Conservation (phyloP, 73 alveolate genomes). For the Blepharisma stoltei region DNA sequence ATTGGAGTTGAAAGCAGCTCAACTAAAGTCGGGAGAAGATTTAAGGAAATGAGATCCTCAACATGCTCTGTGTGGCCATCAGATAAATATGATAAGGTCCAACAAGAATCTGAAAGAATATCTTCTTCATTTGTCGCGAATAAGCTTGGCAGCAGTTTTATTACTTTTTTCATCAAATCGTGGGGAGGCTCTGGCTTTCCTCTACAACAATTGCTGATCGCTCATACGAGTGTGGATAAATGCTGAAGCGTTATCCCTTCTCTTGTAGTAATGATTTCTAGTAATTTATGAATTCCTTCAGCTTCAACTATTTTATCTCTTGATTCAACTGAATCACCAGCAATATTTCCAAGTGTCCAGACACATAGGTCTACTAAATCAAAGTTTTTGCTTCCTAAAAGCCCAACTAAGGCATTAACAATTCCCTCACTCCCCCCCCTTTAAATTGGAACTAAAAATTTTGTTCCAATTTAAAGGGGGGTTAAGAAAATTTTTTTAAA, state of each 20-base stretch:
- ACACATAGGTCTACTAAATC: constrained; percentile 87
- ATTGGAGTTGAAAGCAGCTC: constrained; percentile 63
- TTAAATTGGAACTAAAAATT: no score
- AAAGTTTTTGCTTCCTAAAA: constrained; percentile 64
- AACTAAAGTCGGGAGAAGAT: constrained; percentile 70
- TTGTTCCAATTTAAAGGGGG: no score
- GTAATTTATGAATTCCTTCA: constrained; percentile 76
- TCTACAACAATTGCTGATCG: constrained; percentile 89
- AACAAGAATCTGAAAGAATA: constrained; percentile 90
- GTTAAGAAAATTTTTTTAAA: no score
- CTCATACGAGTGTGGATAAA: constrained; percentile 57
- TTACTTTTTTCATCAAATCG: constrained; percentile 52
- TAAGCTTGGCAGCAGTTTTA: constrained; percentile 74
- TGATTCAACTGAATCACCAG: constrained; percentile 82
- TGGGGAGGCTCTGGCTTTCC: constrained; percentile 87
- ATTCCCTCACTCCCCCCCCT: no score
- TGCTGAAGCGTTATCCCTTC: constrained; percentile 40
- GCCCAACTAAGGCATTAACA: constrained; percentile 62
- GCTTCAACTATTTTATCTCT: constrained; percentile 75
- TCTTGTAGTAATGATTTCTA: constrained; percentile 66
- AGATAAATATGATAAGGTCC: constrained; percentile 92
- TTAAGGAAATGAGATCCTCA: constrained; percentile 75
- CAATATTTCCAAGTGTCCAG: constrained; percentile 96
- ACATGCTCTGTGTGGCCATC: constrained; percentile 93
- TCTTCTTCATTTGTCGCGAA: constrained; percentile 73